A percentile compares a stretch with the other conserved stretches of the same genome.
Evolutionary conservation across 129 eudicot genomes (phyloP).

Genomic region (Chrysanthemum makinoi): DNA sequence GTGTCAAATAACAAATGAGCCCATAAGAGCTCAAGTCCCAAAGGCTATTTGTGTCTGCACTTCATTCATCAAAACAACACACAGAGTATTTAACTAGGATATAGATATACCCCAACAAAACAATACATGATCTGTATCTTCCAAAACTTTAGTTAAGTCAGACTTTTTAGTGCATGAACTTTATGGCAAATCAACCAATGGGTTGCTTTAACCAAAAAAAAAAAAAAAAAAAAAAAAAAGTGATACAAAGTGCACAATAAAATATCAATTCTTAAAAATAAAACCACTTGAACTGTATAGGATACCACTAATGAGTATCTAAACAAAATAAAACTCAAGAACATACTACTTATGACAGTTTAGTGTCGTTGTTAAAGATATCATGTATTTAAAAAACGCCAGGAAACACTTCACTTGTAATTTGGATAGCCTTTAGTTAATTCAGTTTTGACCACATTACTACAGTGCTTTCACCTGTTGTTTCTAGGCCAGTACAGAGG

Average conservation of each 20-base stretch:
- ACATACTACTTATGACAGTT: neutral
- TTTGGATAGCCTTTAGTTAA: neutral
- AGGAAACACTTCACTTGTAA: neutral
- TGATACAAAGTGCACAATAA: neutral
- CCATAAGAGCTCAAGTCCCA: too few species aligned
- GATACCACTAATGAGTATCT: neutral
- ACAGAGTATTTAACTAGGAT: too few species aligned
- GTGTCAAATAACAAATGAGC: too few species aligned
- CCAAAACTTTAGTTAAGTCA: neutral
- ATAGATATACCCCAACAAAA: neutral
- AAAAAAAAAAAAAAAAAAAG: neutral
- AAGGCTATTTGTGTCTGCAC: too few species aligned
- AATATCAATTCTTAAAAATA: too few species aligned
- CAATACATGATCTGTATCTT: neutral
- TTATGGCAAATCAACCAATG: slow-evolving; percentile 2
- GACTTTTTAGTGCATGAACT: neutral
- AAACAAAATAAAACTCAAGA: neutral
- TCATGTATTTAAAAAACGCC: neutral
- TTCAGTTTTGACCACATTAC: neutral
- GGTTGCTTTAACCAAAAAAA: neutral
- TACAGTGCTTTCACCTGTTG: neutral
- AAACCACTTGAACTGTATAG: too few species aligned
- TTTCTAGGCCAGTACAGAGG: neutral
- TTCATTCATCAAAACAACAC: too few species aligned
- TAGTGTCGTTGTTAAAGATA: neutral